phyloP scores from a whole-genome alignment of 2,329 filamentous ascomycete genomes.

The Ophiocordyceps camponoti-rufipedis region DNA sequence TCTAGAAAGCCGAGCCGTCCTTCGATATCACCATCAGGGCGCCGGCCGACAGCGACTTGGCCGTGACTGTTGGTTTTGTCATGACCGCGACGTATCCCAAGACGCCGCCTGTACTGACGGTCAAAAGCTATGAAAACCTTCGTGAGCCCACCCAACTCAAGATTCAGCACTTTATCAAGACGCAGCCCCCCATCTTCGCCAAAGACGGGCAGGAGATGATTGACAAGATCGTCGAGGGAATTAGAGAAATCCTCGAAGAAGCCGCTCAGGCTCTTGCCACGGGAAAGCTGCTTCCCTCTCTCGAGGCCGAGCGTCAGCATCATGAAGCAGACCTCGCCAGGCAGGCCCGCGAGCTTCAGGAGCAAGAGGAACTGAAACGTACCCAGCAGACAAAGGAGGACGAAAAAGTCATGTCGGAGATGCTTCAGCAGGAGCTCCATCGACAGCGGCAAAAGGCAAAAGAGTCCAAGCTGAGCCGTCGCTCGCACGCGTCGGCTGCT shows the following conservation, averaged over 20 bases:
- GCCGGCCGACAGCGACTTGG: slow-evolving; percentile 52
- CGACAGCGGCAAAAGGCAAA: slow-evolving; percentile 46
- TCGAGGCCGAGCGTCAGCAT: slow-evolving; percentile 74
- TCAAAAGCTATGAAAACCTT: slow-evolving; percentile 47
- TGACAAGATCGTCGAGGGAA: slow-evolving; percentile 46
- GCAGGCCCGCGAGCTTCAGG: slow-evolving; percentile 35
- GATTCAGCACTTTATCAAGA: slow-evolving; percentile 45
- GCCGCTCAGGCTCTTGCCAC: slow-evolving; percentile 62
- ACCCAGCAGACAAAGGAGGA: slow-evolving; percentile 37
- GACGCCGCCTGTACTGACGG: slow-evolving; percentile 51
- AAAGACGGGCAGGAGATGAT: slow-evolving; percentile 39
- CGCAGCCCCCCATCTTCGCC: slow-evolving; percentile 34
- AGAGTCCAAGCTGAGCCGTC: slow-evolving; percentile 44
- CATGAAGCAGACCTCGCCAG: slow-evolving; percentile 57
- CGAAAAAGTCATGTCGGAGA: slow-evolving; percentile 48
- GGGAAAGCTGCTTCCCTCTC: slow-evolving; percentile 60
- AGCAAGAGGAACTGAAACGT: slow-evolving; percentile 22
- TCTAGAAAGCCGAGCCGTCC: slow-evolving; percentile 58
- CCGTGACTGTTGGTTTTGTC: slow-evolving; percentile 55
- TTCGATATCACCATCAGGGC: slow-evolving; percentile 69
- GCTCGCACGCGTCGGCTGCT: slow-evolving; percentile 17
- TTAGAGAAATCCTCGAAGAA: slow-evolving; percentile 67
- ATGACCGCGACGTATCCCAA: slow-evolving; percentile 86
- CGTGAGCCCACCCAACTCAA: slow-evolving; percentile 54
- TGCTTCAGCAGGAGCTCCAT: slow-evolving; percentile 55